Conservation (phyloP, 2,329 filamentous ascomycete genomes). For the Cucurbitaria berberidis region DNA sequence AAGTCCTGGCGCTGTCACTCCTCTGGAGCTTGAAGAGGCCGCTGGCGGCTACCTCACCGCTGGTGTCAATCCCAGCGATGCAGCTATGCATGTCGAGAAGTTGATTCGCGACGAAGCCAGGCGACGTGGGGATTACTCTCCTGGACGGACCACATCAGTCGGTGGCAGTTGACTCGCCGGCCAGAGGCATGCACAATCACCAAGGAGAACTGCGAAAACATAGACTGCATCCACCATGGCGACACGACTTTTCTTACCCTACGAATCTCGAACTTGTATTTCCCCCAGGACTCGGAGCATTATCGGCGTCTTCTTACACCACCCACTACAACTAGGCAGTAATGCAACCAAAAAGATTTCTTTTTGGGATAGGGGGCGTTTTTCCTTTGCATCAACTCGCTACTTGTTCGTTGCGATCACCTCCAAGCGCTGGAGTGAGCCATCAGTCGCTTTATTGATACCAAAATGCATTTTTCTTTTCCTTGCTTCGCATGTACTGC, state of each 20-base stretch:
- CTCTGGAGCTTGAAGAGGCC: conserved; percentile 56
- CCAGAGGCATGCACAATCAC: conserved; percentile 7
- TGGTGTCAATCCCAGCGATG: conserved; percentile 49
- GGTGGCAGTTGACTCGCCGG: conserved; percentile 42
- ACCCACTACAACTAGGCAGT: conserved; percentile 5
- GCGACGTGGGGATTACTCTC: conserved; percentile 45
- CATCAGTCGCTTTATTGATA: conserved; percentile 37
- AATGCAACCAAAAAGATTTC: conserved; percentile 3
- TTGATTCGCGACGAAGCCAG: conserved; percentile 54
- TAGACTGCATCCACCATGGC: neutral
- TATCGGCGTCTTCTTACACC: conserved; percentile 38
- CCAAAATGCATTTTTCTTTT: conserved; percentile 16
- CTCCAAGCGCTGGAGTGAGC: conserved; percentile 48
- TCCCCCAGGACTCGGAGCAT: conserved; percentile 32
- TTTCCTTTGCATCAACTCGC: conserved; percentile 18
- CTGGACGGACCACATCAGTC: conserved; percentile 36
- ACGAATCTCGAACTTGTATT: conserved; percentile 18
- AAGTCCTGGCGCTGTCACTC: conserved; percentile 60
- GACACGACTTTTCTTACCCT: conserved; percentile 2
- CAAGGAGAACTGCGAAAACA: conserved; percentile 6
- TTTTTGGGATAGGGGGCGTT: conserved; percentile 2
- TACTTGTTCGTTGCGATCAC: conserved; percentile 29
- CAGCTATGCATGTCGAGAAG: conserved; percentile 52
- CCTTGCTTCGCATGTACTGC: conserved; percentile 12
- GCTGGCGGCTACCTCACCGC: conserved; percentile 55